Evolutionary conservation across 495 filamentous ascomycete genomes (phyloP).

Genomic region (Bacidia rubella): DNA sequence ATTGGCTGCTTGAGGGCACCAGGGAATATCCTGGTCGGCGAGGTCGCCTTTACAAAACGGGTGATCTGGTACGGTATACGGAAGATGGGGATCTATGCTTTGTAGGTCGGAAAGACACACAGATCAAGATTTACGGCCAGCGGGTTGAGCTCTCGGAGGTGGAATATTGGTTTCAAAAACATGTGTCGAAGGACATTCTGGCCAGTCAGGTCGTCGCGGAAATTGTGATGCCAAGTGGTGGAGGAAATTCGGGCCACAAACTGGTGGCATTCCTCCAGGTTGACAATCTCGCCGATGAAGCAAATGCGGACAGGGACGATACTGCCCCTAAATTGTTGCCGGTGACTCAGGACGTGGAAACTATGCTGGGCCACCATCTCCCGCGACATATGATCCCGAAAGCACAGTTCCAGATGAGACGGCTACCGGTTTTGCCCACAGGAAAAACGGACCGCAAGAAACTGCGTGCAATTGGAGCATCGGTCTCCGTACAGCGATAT

Average conservation of each 20-base stretch:
- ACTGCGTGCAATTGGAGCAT: conserved; percentile 21
- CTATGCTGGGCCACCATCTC: conserved; percentile 25
- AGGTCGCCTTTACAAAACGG: conserved; percentile 33
- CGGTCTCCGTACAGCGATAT: conserved; percentile 15
- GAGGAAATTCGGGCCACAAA: not conserved
- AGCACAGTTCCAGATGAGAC: conserved; percentile 24
- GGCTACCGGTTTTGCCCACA: conserved; percentile 25
- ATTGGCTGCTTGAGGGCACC: not conserved
- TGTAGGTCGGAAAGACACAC: conserved; percentile 34
- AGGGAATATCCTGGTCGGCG: conserved; percentile 24
- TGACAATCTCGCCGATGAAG: not conserved
- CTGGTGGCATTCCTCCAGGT: not conserved
- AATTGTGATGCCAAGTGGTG: not conserved
- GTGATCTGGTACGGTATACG: conserved; percentile 32
- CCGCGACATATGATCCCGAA: conserved; percentile 31
- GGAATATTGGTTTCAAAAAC: conserved; percentile 27
- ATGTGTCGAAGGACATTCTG: not conserved
- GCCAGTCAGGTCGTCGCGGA: not conserved
- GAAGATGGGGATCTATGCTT: conserved; percentile 24
- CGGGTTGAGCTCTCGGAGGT: conserved; percentile 37
- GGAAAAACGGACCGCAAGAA: conserved; percentile 28
- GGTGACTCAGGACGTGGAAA: not conserved
- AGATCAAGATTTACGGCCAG: conserved; percentile 38
- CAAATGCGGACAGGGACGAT: not conserved
- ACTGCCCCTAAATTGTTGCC: not conserved